A percentile compares a stretch with the other conserved stretches of the same genome.
phyloP scores from a whole-genome alignment of 2,329 filamentous ascomycete species.

The Fusarium brevicatenulatum region DNA sequence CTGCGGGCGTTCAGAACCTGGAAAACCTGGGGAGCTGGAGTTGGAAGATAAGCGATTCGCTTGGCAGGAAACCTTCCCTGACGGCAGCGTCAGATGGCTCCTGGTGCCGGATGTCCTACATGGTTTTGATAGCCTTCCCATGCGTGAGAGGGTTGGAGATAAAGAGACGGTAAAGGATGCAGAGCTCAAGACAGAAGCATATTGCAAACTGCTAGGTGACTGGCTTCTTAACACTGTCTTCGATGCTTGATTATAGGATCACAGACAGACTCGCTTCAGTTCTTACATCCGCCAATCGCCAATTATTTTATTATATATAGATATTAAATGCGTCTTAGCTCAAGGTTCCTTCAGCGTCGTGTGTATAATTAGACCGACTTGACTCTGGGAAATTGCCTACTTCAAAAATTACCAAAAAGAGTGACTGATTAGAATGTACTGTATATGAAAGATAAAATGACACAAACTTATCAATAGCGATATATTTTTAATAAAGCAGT shows the following conservation, averaged over 20 bases:
- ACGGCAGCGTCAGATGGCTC: neutral
- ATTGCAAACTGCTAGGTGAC: neutral
- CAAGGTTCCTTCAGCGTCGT: too few relatives aligned
- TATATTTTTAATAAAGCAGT: neutral
- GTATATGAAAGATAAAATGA: too few relatives aligned
- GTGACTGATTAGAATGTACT: fast-evolving
- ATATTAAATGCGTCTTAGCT: neutral
- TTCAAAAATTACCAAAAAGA: neutral
- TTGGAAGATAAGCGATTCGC: neutral
- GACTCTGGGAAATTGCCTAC: fast-evolving
- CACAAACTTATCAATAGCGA: neutral
- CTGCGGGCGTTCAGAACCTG: neutral
- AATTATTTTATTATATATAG: fast-evolving
- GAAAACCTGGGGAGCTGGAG: neutral
- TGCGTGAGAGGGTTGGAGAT: neutral
- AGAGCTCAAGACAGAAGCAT: neutral
- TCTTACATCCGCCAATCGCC: neutral
- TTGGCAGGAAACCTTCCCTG: neutral
- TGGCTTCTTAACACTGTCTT: neutral
- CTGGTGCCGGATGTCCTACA: neutral
- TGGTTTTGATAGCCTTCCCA: neutral
- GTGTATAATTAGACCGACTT: too few relatives aligned
- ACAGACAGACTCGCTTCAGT: neutral
- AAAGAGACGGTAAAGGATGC: neutral
- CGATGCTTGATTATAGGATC: neutral